These are phyloP conservation scores for Microsporum canis DNA, from an alignment of 2,329 filamentous ascomycete genomes.

Conservation along the genomic window DNA sequence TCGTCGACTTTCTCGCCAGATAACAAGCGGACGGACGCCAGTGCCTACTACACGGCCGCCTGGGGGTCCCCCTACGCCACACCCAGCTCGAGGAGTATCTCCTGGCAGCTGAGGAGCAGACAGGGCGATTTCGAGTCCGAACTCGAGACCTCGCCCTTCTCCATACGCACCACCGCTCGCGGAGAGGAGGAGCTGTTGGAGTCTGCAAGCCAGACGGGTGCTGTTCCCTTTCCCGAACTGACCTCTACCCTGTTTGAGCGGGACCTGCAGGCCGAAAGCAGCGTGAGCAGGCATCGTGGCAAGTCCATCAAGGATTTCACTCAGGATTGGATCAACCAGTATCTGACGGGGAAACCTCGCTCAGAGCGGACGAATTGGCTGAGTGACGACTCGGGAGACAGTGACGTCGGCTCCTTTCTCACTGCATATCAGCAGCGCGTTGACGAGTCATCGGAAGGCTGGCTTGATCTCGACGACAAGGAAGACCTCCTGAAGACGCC, in stretches of 20 bases:
- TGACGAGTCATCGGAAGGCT: conserved; percentile 32
- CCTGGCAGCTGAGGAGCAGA: conserved; percentile 28
- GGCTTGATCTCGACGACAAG: conserved; percentile 34
- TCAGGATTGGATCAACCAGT: conserved; percentile 77
- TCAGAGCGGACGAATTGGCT: conserved; percentile 70
- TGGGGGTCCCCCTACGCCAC: conserved; percentile 88
- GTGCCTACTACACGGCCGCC: conserved; percentile 58
- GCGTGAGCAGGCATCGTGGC: conserved; percentile 17
- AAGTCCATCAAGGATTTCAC: conserved; percentile 49
- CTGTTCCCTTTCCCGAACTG: conserved; percentile 8
- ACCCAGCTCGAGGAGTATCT: conserved; percentile 37
- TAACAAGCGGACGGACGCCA: conserved; percentile 37
- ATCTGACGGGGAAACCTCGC: conserved; percentile 59
- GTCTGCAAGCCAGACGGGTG: not conserved
- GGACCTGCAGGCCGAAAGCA: conserved; percentile 15
- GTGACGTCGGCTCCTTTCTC: conserved; percentile 56
- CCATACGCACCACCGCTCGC: conserved; percentile 18
- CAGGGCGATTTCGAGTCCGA: conserved; percentile 36
- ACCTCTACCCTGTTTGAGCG: conserved; percentile 20
- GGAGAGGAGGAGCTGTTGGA: not conserved
- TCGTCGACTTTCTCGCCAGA: conserved; percentile 31
- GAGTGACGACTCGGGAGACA: conserved; percentile 63
- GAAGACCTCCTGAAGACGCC: conserved; percentile 32
- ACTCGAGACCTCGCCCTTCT: conserved; percentile 26
- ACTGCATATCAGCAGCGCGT: conserved; percentile 32